A percentile compares a stretch with the other conserved stretches of the same genome.
These are phyloP conservation scores for Funneliformis caledonium DNA, from an alignment of 371 early-diverging fungal species.

Conservation along the genomic window DNA sequence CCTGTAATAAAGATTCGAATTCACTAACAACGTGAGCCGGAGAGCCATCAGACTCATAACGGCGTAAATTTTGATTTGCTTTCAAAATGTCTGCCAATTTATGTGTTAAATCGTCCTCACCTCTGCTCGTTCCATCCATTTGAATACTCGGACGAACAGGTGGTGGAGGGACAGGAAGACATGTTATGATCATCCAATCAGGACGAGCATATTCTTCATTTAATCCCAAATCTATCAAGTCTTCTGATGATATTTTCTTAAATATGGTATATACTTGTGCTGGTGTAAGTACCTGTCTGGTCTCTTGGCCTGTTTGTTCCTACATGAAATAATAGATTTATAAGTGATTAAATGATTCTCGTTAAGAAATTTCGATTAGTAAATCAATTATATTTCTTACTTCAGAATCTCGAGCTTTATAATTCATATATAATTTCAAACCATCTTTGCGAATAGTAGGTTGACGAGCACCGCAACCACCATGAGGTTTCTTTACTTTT, in stretches of 20 bases:
- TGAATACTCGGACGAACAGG: conserved; percentile 98
- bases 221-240: conserved; percentile 91
- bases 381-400: not conserved
- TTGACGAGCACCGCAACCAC: conserved; percentile 96
- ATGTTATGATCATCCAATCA: conserved; percentile 98
- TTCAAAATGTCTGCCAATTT: conserved; percentile 97
- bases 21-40: conserved; percentile 96
- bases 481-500: conserved; percentile 67
- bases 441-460: conserved; percentile 93
- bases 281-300: conserved; percentile 75
- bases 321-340: conserved; percentile 29
- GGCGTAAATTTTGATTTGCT: conserved; percentile 90
- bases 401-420: conserved; percentile 52
- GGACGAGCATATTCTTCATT: conserved; percentile 94
- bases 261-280: conserved; percentile 88
- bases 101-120: conserved; percentile 99
- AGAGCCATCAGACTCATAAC: conserved; percentile 95
- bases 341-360: not conserved
- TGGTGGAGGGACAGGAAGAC: conserved; percentile 98
- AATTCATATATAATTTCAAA: conserved; percentile 80
- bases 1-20: conserved; percentile 93
- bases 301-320: conserved; percentile 68
- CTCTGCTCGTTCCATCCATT: conserved; percentile 92
- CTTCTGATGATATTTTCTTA: conserved; percentile 91
- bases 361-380: not conserved